Evolutionary conservation across 345 rosid species (phyloP), one percentile per base, ranked within the genome.

Genomic region (Excoecaria agallocha): DNA sequence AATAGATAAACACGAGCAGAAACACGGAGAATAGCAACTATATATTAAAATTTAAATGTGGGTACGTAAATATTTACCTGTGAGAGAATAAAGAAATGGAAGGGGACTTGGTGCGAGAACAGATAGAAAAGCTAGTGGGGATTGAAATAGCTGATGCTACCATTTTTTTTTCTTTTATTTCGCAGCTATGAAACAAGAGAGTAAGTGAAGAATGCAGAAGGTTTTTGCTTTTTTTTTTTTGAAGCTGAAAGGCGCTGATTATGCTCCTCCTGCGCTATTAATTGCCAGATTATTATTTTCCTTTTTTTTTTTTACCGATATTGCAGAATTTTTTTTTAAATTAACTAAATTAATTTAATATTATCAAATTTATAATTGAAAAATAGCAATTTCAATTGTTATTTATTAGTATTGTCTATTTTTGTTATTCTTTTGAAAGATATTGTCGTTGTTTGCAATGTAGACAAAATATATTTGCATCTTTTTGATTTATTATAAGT

Each of bases 101-200:
- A 56, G 81, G 77, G 61, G 59, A 71, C 76, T 68, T 69, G 55
- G 70, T 70, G 67, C 74, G 70, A 73, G 76, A 85, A 70, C 80
- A 78, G 61, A 78, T 52, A 48, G 76, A 76, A 57, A 81, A 76
- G 76, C 77, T 73, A 1, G 81, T 35, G 39, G 87, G 71, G 59
- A 86, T 69, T 64, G 88, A 76, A 68, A 86, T 79, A 72, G 88
- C 80, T 15, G 87, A 72, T 25, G 86, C 85, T 69, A 83, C 87
- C 92, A 86, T 88, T 67, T 76, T 45, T 43, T n/a, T n/a, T n/a
- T n/a, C n/a, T n/a, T n/a, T n/a, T n/a, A n/a, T n/a, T n/a, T n/a
- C n/a, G 46, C 35, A 43, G 57, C 10, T 54, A n/a, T 0, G 6
- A 12, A 49, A 63, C 11, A n/a, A 12, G 57, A 66, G 55, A 20